Evolutionary conservation across 2,329 filamentous ascomycete species (phyloP), one percentile per base, ranked within the genome.

Genomic region (Niveomyces coronatus): DNA sequence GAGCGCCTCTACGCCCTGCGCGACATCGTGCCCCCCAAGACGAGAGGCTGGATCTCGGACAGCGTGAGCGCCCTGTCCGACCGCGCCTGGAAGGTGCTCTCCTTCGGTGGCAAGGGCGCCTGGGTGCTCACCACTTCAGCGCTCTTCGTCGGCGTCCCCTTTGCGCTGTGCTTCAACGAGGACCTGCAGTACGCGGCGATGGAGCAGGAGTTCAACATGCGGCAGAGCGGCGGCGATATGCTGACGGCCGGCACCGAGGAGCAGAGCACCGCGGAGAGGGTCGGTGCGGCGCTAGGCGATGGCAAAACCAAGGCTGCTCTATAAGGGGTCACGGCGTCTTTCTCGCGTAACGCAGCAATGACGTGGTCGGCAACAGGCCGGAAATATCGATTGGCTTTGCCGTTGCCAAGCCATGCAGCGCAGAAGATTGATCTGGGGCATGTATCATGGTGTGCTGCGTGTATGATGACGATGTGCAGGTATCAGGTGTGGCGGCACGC

Each of bases 161-260:
- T 87, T 71, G 88, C 87, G 42, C 70, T 98, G 50, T 89, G 87
- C 42, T 89, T 87, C 58, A 80, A 83, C 47, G 91, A 98, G 71
- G 91, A 98, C 70, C 87, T 95, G 72, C 85, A 94, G 70, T 79
- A 94, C 60, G 72, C 89, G 48, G 89, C 94, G 70, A 93, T 95
- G 86, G 91, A 98, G 77, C 79, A 87, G 63, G 89, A 95, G 69
- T 87, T 88, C 76, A 80, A 83, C 62, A 91, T 94, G 85, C 83
- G 91, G 62, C 85, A 94, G 74, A 77, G 83, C 55, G 86, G 86
- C 46, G 81, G 83, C 56, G 85, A 94, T 57, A 58, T 77, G 26
- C 53, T 78, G 44, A 74, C 71, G 10, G 68, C 65, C 10, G 68
- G 65, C 24, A 50, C 55, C 4, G 61, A 58, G 35, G 61, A 58